Evolutionary conservation across 2,329 filamentous ascomycete genomes (phyloP).

Genomic region (Canariomyces notabilis): DNA sequence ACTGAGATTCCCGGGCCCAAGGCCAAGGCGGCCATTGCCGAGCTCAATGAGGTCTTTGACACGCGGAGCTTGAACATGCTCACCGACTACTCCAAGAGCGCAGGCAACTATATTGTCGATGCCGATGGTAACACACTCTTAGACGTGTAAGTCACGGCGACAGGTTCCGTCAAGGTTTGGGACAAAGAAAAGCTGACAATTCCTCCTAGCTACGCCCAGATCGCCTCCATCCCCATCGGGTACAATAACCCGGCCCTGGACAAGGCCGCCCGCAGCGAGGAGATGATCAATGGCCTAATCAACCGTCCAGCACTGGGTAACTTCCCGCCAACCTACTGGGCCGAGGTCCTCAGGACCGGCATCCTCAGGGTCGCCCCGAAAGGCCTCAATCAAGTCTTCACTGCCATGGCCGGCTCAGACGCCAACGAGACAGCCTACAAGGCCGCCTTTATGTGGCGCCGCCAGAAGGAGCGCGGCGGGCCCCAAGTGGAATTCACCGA

Average conservation of each 20-base stretch:
- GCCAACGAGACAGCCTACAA: slow-evolving; percentile 95
- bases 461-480: slow-evolving; percentile 75
- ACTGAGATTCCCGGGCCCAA: slow-evolving; percentile 70
- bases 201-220: slow-evolving; percentile 68
- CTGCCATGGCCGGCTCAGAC: slow-evolving; percentile 81
- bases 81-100: slow-evolving; percentile 66
- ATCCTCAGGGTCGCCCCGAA: slow-evolving; percentile 78
- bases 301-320: slow-evolving; percentile 87
- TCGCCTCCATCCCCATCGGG: slow-evolving; percentile 85
- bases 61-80: slow-evolving; percentile 82
- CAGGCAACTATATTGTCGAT: slow-evolving; percentile 76
- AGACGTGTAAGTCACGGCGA: slow-evolving; percentile 54
- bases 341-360: slow-evolving; percentile 70
- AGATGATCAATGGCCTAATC: slow-evolving; percentile 76
- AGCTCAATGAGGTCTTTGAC: slow-evolving; percentile 76
- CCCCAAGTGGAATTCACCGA: slow-evolving; percentile 71
- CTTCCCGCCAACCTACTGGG: slow-evolving; percentile 85
- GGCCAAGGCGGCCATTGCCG: slow-evolving; percentile 61
- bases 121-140: slow-evolving; percentile 66
- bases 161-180: background rate
- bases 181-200: background rate
- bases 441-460: slow-evolving; percentile 89
- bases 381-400: slow-evolving; percentile 85
- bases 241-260: slow-evolving; percentile 83
- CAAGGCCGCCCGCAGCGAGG: slow-evolving; percentile 64